Conservation (phyloP, 352 stramenopile species). For the Halophytophthora polymorphica region DNA sequence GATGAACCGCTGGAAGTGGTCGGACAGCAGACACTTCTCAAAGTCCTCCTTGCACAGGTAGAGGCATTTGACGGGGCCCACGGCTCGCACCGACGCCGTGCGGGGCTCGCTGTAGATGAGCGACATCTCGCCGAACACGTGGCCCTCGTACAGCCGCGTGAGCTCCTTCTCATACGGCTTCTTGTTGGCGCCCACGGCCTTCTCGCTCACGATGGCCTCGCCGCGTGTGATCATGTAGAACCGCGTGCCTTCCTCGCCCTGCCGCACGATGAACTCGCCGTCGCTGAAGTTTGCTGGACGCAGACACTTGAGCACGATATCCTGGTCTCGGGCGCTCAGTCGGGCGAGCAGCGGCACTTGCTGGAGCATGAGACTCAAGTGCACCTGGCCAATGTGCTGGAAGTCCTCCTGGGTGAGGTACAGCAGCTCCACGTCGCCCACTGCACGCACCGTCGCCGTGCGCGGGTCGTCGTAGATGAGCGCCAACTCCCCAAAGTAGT, state of each 20-base stretch:
- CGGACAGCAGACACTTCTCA: conserved; percentile 79
- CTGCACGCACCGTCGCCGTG: conserved; percentile 71
- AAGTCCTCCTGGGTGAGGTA: conserved; percentile 88
- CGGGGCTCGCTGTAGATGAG: conserved; percentile 86
- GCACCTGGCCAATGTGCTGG: conserved; percentile 81
- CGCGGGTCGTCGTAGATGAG: conserved; percentile 91
- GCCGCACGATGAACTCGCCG: conserved; percentile 87
- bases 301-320: conserved; percentile 79
- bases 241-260: conserved; percentile 82
- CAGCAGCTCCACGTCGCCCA: conserved; percentile 76
- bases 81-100: conserved; percentile 75
- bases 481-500: conserved; percentile 93
- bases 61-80: conserved; percentile 80
- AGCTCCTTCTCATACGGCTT: conserved; percentile 73
- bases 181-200: conserved; percentile 31
- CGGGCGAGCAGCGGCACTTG: conserved; percentile 77
- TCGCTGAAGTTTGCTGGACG: conserved; percentile 81
- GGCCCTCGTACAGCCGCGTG: conserved; percentile 83
- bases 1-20: conserved; percentile 85
- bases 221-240: conserved; percentile 91
- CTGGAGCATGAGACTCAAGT: conserved; percentile 87
- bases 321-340: conserved; percentile 69
- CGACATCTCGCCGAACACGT: conserved; percentile 88
- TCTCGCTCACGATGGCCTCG: conserved; percentile 80
- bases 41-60: conserved; percentile 88